Percentiles rank a stretch among this genome's conserved stretches.
Conservation (phyloP, 1,284 basidiomycete species). For the Apiotrichum gracile region DNA sequence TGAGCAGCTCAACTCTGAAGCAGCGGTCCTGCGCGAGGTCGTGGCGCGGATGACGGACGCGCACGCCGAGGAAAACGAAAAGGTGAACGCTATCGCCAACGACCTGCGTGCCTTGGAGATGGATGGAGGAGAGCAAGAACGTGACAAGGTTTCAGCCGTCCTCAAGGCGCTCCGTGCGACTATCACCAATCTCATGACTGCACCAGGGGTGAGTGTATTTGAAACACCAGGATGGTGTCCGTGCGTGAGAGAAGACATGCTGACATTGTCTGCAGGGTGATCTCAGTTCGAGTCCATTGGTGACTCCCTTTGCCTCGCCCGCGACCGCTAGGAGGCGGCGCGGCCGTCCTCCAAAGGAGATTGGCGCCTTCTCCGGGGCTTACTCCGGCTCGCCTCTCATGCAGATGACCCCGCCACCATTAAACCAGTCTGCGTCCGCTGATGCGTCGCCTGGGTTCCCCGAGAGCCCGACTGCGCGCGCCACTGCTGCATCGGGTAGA, state of each 20-base stretch:
- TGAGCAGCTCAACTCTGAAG: conserved; percentile 8
- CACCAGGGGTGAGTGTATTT: conserved; percentile 7
- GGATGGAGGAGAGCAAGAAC: conserved; percentile 21
- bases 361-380: neutral
- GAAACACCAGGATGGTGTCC: neutral
- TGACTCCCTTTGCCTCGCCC: conserved; percentile 29
- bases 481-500: neutral
- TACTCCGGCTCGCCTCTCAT: conserved; percentile 1
- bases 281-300: neutral
- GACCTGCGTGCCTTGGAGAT: conserved; percentile 23
- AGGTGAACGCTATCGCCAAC: conserved; percentile 19
- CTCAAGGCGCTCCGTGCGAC: conserved; percentile 21
- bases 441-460: neutral
- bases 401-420: neutral
- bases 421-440: neutral
- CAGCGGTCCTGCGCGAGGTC: conserved; percentile 16
- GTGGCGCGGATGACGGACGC: conserved; percentile 21
- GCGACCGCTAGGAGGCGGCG: conserved; percentile 31
- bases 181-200: conserved; percentile 8
- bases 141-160: conserved; percentile 19
- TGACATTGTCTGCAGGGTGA: conserved; percentile 1
- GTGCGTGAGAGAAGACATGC: neutral
- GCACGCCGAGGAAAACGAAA: conserved; percentile 23
- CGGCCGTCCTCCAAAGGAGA: conserved; percentile 30
- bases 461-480: conserved; percentile 4